Percentiles rank a stretch among this genome's conserved stretches.
Conservation (phyloP, 1,284 basidiomycete species). For the Cryptococcus sp. region DNA sequence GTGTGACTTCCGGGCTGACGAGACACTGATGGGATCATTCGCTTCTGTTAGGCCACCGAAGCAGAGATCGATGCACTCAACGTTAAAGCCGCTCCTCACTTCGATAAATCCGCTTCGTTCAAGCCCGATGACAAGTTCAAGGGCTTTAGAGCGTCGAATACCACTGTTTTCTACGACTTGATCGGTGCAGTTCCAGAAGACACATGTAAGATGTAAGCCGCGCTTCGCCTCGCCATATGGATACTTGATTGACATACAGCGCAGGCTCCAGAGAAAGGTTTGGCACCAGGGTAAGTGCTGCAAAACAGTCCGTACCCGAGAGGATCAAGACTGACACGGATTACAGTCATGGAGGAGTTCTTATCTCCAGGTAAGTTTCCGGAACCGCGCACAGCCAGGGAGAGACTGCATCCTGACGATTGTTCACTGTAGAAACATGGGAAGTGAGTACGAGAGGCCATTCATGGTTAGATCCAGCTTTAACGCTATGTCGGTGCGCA, state of each 20-base stretch:
- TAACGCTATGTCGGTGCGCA: background rate
- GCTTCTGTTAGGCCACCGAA: constrained; percentile 12
- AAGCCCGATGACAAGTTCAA: constrained; percentile 17
- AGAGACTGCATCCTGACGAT: too few species aligned
- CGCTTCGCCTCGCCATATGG: background rate
- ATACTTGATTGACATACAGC: constrained; percentile 10
- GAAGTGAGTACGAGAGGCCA: constrained; percentile 13
- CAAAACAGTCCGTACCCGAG: too few species aligned
- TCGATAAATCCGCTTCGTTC: constrained; percentile 5
- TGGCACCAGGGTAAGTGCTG: constrained; percentile 15
- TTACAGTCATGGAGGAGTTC: constrained; percentile 26
- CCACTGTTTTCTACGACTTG: constrained; percentile 21
- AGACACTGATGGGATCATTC: background rate
- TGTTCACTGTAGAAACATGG: constrained; percentile 17
- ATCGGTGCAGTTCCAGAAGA: constrained; percentile 25
- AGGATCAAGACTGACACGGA: too few species aligned
- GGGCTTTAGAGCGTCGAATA: constrained; percentile 17
- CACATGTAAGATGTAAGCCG: constrained; percentile 19
- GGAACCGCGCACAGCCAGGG: too few species aligned
- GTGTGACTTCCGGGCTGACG: too few species aligned
- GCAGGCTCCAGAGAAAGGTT: constrained; percentile 6
- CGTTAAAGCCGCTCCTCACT: constrained; percentile 21
- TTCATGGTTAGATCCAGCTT: too few species aligned
- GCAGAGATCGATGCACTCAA: constrained; percentile 26
- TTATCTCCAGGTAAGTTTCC: constrained; percentile 16